These are phyloP conservation scores for Solanum hybrid DNA, from an alignment of 305 asterid species.

Conservation along the genomic window DNA sequence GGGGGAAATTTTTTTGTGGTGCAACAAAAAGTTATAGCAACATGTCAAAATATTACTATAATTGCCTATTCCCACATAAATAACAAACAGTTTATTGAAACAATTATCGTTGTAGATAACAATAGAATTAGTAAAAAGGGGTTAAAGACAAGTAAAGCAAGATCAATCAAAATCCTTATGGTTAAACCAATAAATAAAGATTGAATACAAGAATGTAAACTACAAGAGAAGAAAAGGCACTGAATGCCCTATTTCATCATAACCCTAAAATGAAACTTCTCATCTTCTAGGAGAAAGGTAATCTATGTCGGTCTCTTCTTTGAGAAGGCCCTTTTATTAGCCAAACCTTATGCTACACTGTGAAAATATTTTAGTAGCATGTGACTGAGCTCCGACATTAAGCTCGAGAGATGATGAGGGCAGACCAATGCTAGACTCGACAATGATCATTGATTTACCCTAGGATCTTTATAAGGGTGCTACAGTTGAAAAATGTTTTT, in stretches of 20 bases:
- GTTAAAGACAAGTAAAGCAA: not conserved
- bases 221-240: not conserved
- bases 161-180: not conserved
- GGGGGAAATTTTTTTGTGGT: not conserved
- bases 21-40: not conserved
- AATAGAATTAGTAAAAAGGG: not conserved
- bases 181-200: not conserved
- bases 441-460: not conserved
- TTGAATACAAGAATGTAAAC: not conserved
- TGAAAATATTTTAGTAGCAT: not conserved
- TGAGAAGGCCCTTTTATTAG: not conserved
- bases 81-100: not conserved
- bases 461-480: not conserved
- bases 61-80: not conserved
- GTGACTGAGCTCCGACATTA: not conserved
- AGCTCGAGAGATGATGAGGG: not conserved
- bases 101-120: not conserved
- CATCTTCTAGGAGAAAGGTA: not conserved
- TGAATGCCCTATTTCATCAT: not conserved
- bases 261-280: not conserved
- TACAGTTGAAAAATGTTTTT: not conserved
- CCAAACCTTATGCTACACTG: not conserved
- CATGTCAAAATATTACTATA: not conserved
- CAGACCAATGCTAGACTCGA: not conserved
- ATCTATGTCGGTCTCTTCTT: not conserved